Base-by-base conservation (phyloP, 2,329 filamentous ascomycete genomes). In the Aspergillus cejpii region DNA sequence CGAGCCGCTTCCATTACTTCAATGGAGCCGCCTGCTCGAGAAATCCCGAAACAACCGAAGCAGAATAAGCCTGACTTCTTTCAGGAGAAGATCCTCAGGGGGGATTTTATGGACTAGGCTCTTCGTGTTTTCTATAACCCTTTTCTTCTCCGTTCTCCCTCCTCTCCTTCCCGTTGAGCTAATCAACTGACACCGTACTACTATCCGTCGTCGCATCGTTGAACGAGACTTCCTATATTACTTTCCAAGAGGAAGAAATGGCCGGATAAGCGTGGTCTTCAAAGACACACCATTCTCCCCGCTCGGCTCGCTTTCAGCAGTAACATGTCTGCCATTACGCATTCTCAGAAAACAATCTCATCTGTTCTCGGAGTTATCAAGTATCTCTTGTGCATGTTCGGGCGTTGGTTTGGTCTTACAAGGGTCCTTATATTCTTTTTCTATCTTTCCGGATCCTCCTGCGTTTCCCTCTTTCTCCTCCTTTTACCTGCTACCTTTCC, bases 51-150 rank as follows among this genome's bases (percentile, higher is more conserved):
- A 46, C 68, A 74, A 52, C 71, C 70, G 4, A 70, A 71, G 44
- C 69, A 76, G 54, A 74, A 75, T 33, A 94, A 91, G 74, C 90
- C 91, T 23, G 92, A 98, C 71, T 85, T 85, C 51, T 92, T 96
- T 72, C 90, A 96, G 69, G 92, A 98, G 76, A 82, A 94, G 55
- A 97, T 98, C 59, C 77, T 98, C 55, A 92, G 95, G 72, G 92
- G 91, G 37, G 92, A 98, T 62, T 97, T 98, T 61, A 96, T 97
- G 89, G 90, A 96, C 63, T 95, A 75, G 55, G 29, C 40, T n/a
- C n/a, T 44, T 15, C 38, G 6, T 31, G n/a, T 40, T 28, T 31
- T 23, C 43, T 33, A 19, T 40, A 28, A n/a, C 37, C 24, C 24
- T 15, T 17, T 29, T 17, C 41, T 23, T 37, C 21, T 41, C 36